phyloP scores from a whole-genome alignment of 2,329 filamentous ascomycete genomes.

The Coniochaeta pulveracea region DNA sequence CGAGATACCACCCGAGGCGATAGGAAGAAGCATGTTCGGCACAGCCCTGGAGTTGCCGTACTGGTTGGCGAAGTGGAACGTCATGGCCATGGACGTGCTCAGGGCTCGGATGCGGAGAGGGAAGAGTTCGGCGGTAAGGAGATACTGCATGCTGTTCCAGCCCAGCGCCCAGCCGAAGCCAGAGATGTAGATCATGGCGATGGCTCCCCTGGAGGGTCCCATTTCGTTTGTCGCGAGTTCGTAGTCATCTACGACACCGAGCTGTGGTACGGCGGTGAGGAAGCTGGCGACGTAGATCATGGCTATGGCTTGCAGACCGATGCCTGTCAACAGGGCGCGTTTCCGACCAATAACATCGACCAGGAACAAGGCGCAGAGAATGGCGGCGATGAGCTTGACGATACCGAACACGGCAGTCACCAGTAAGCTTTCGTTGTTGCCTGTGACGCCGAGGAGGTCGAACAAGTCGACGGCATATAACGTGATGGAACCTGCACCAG shows the following conservation, averaged over 20 bases:
- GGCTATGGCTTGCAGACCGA: conserved; percentile 45
- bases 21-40: conserved; percentile 57
- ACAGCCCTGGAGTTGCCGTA: conserved; percentile 68
- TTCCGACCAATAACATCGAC: conserved; percentile 73
- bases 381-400: conserved; percentile 56
- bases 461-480: conserved; percentile 69
- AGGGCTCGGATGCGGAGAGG: conserved; percentile 63
- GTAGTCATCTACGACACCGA: conserved; percentile 36
- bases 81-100: conserved; percentile 63
- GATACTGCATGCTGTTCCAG: conserved; percentile 70
- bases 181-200: conserved; percentile 62
- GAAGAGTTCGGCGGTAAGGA: conserved; percentile 69
- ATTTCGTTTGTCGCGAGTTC: conserved; percentile 34
- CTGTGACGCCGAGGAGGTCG: conserved; percentile 56
- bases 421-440: conserved; percentile 57
- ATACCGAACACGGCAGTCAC: conserved; percentile 68
- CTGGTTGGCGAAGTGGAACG: conserved; percentile 67
- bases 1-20: conserved; percentile 32
- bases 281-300: conserved; percentile 54
- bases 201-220: conserved; percentile 48
- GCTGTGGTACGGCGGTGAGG: conserved; percentile 49
- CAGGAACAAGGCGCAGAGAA: conserved; percentile 65
- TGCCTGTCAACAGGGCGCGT: conserved; percentile 48
- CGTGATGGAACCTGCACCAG: conserved; percentile 62
- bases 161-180: conserved; percentile 60